Evolutionary conservation across 2,329 filamentous ascomycete genomes (phyloP), one percentile per base, ranked within the genome.

Genomic region (Xylariomycetidae sp.): DNA sequence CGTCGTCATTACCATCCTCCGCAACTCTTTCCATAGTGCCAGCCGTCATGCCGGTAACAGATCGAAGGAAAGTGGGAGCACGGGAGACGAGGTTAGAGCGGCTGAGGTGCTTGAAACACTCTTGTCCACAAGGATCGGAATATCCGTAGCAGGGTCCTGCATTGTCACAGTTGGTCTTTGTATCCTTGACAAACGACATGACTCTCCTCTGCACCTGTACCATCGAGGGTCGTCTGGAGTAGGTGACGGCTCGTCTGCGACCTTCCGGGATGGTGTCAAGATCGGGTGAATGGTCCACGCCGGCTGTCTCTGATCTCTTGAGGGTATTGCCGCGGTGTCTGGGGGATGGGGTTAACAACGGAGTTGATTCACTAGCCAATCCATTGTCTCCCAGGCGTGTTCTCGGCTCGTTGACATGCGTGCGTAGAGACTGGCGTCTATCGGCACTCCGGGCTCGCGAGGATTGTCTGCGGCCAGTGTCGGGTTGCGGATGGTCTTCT

Each of bases 171-270:
- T 78, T 74, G 20, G 65, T 49, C 52, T 81, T 81, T 15, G 70
- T 77, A 47, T 82, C 77, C 50, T 72, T 76, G 40, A 82, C 72
- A 53, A 82, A 81, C 27, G 76, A 81, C 56, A 79, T 58, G 24
- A 82, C 70, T 15, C 73, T 64, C 37, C 69, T 67, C 26, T 68
- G 70, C 23, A 81, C 63, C 37, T 71, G 58, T 6, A 65, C 47
- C 55, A 79, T 70, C 4, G 76, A 79, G 2, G 69, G 67, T 16
- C 73, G 61, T 19, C 72, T 62, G 19, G 56, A 55, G n/a, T 54
- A 42, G 0, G 55, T 56, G 4, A 50, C 43, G 4, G 54, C 42
- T 18, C 58, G 49, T 40, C 42, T 49, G 17, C 54, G 43, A 32
- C 34, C 20, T 9, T 17, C 29, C 3, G 38, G 43, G n/a, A 33